Conservation (phyloP, 2,329 filamentous ascomycete species). For the Ustulina deusta region DNA sequence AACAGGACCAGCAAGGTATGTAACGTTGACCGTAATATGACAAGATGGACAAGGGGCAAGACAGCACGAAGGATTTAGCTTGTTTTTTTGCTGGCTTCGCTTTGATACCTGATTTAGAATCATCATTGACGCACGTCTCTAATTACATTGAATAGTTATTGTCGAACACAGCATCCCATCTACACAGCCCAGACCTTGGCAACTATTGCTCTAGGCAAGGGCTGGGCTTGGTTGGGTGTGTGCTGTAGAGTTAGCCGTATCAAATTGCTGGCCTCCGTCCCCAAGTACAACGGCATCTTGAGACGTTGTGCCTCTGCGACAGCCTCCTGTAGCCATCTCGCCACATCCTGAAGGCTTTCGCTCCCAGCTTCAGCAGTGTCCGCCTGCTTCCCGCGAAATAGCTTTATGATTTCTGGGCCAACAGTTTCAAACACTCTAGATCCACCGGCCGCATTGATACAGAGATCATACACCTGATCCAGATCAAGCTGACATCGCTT, state of each 20-base stretch:
- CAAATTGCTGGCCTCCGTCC: conserved; percentile 55
- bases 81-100: neutral
- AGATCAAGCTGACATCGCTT: conserved; percentile 57
- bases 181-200: conserved; percentile 48
- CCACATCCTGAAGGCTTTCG: conserved; percentile 49
- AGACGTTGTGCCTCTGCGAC: conserved; percentile 58
- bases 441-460: conserved; percentile 60
- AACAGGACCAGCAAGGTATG: conserved; percentile 15
- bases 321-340: conserved; percentile 52
- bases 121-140: neutral
- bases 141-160: conserved; percentile 12
- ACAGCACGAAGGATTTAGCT: neutral
- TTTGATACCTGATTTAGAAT: neutral
- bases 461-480: conserved; percentile 60
- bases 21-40: conserved; percentile 20
- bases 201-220: conserved; percentile 43
- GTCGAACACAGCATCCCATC: neutral
- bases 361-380: conserved; percentile 33
- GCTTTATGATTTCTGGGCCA: conserved; percentile 56
- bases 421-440: conserved; percentile 54
- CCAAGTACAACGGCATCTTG: conserved; percentile 57
- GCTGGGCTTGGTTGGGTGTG: conserved; percentile 35
- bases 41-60: neutral
- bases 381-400: conserved; percentile 46
- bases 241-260: conserved; percentile 50